These are phyloP conservation scores for Neurospora cerealis DNA, from an alignment of 495 filamentous ascomycete species.

Conservation along the genomic window DNA sequence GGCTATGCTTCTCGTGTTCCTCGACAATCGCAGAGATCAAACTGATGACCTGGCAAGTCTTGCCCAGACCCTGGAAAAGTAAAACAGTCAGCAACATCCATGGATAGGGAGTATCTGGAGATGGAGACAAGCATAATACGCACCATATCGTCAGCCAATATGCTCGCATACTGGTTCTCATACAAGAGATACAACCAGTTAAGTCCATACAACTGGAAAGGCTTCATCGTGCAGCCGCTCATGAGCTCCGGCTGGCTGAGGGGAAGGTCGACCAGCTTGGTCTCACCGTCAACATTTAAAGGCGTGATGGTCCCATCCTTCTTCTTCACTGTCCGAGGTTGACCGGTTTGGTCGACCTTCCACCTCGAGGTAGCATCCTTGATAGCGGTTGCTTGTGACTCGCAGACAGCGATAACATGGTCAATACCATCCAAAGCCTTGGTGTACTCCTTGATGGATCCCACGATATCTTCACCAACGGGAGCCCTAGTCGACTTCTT, in stretches of 20 bases:
- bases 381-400: conserved; percentile 57
- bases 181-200: conserved; percentile 88
- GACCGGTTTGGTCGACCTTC: conserved; percentile 66
- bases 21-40: conserved; percentile 78
- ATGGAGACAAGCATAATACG: background rate
- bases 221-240: conserved; percentile 63
- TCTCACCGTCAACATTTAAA: conserved; percentile 10
- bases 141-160: conserved; percentile 89
- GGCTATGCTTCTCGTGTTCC: conserved; percentile 18
- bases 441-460: conserved; percentile 20
- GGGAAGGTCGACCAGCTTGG: conserved; percentile 20
- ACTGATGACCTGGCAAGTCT: conserved; percentile 93
- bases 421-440: conserved; percentile 58
- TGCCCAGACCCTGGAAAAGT: conserved; percentile 57
- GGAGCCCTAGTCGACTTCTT: conserved; percentile 24
- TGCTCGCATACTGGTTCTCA: conserved; percentile 66
- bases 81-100: background rate
- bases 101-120: background rate
- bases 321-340: conserved; percentile 9
- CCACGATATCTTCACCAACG: conserved; percentile 32
- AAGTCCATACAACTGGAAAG: conserved; percentile 87
- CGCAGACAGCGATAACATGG: conserved; percentile 59
- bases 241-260: conserved; percentile 60
- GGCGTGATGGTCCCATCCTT: conserved; percentile 23
- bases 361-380: conserved; percentile 62